These are phyloP conservation scores for Gossypium anomalum DNA, from an alignment of 345 rosid species.

Conservation along the genomic window DNA sequence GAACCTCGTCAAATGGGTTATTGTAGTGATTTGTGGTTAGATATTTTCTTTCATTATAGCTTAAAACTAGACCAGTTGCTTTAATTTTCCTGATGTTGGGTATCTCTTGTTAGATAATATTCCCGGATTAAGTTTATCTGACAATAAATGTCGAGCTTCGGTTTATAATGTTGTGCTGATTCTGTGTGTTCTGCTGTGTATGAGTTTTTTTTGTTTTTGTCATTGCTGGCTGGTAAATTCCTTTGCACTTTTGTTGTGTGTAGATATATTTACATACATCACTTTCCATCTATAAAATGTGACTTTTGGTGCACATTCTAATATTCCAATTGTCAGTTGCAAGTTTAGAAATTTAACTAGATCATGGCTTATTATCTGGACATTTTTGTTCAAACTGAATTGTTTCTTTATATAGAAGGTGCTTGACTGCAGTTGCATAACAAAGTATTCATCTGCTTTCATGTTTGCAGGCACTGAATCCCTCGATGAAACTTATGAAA, in stretches of 20 bases:
- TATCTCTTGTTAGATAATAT: neutral
- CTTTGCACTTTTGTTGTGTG: neutral
- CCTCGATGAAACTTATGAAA: conserved; percentile 25
- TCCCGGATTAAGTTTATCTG: neutral
- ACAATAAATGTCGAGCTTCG: neutral
- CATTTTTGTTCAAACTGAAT: neutral
- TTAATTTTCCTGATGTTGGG: neutral
- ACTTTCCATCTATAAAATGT: neutral
- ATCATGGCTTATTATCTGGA: neutral
- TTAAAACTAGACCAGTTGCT: neutral
- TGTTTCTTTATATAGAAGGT: neutral
- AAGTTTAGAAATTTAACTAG: neutral
- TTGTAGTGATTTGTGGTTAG: neutral
- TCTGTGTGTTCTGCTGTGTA: too few relatives aligned
- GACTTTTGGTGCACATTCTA: too few relatives aligned
- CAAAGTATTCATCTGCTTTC: conserved; percentile 9
- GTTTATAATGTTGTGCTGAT: neutral
- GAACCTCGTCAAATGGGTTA: neutral
- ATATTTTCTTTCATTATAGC: neutral
- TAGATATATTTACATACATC: neutral
- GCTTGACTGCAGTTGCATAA: neutral
- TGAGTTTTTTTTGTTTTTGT: too few relatives aligned
- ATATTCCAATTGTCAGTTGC: neutral
- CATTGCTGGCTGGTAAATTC: neutral
- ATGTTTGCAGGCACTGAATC: conserved; percentile 38